Evolutionary conservation across 78 protist genomes (phyloP).

Genomic region (Creolimax fragrantissima): DNA sequence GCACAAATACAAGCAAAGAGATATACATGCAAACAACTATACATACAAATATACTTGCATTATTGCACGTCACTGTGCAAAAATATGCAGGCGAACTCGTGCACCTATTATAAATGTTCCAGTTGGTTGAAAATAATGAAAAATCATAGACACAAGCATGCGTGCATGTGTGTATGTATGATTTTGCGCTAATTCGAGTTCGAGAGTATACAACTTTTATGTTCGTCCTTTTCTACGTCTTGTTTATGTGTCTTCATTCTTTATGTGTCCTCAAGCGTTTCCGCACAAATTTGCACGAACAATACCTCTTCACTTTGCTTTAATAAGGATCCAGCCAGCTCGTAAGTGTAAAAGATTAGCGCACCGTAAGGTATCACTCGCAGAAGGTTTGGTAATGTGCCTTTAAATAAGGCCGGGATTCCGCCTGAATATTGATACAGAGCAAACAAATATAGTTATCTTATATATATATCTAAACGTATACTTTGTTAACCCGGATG

Average conservation of each 20-base stretch:
- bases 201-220: no score
- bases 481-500: no score
- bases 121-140: not conserved
- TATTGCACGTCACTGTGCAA: not conserved
- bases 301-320: not conserved
- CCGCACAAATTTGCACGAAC: not conserved
- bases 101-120: not conserved
- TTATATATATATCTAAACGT: not conserved
- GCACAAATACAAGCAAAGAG: not conserved
- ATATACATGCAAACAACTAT: not conserved
- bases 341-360: not conserved
- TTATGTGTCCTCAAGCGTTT: not conserved
- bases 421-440: not conserved
- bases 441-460: not conserved
- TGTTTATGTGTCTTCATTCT: no score
- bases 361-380: conserved; percentile 4
- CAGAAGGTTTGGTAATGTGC: not conserved
- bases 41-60: not conserved
- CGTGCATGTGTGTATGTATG: not conserved
- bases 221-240: no score
- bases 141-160: not conserved
- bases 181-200: no score
- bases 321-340: not conserved
- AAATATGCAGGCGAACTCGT: not conserved
- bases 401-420: not conserved